phyloP scores from a whole-genome alignment of 495 filamentous ascomycete species.

The Chaetomium tenue region DNA sequence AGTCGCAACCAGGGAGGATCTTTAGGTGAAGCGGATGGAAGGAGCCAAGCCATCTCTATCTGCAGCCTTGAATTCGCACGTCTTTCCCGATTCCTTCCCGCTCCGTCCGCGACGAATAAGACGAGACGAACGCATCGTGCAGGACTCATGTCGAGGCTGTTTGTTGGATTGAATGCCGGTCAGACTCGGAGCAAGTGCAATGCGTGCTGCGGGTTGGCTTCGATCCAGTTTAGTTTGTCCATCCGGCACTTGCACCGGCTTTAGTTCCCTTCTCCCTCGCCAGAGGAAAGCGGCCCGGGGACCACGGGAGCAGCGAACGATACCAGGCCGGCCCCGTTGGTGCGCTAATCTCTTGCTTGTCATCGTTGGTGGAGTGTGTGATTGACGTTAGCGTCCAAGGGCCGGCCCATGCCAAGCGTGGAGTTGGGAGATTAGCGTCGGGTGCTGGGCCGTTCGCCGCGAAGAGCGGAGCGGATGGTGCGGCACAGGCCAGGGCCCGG shows the following conservation, averaged over 20 bases:
- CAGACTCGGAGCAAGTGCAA: no score
- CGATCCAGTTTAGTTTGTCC: background rate
- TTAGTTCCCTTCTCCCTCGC: background rate
- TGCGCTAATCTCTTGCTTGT: background rate
- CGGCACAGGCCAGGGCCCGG: conserved; percentile 1
- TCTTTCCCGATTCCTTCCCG: conserved; percentile 1
- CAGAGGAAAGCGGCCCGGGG: background rate
- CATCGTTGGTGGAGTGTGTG: background rate
- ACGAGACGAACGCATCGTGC: background rate
- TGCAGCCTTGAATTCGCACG: background rate
- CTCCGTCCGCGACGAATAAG: background rate
- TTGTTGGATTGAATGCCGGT: background rate
- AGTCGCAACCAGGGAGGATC: background rate
- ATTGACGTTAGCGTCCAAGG: background rate
- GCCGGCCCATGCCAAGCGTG: background rate
- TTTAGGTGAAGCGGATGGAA: background rate
- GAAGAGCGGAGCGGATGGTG: background rate
- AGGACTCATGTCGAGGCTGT: background rate
- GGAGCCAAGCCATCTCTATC: background rate
- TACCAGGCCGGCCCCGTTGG: background rate
- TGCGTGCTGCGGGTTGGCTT: no score
- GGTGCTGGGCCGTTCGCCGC: conserved; percentile 1
- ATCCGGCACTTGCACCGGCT: background rate
- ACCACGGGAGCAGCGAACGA: background rate
- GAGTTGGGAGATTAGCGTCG: conserved; percentile 8